Base-by-base conservation (phyloP, 305 asterid genomes). In the Coffea humblotiana region DNA sequence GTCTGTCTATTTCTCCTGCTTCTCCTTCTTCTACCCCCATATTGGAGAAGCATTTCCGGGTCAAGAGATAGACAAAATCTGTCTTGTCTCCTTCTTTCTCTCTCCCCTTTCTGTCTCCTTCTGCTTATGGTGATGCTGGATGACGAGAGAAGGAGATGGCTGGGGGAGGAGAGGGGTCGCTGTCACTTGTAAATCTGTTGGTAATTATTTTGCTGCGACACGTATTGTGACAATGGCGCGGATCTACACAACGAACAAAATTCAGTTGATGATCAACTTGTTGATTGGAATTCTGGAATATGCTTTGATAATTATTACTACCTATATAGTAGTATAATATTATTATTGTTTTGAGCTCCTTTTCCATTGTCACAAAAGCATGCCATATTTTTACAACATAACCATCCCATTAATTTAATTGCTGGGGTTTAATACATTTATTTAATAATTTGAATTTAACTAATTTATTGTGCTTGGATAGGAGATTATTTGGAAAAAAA, bases 41-140 rank as follows among this genome's bases (percentile, higher is more conserved):
- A 37, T 37, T 65, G 65, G 60, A 37, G 65, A 71, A 60, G 51
- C 60, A 64, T 72, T 66, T 66, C 35, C 45, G 32, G n/a, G 47
- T n/a, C 52, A 51, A 51, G 40, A 65, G 13, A 69, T 4, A 49
- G 60, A 58, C 68, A 79, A 77, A 76, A 79, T 60, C 21, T 61
- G 64, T 58, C 37, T 45, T 4, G 56, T 56, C 71, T 32, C 48
- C 66, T 40, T 14, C 48, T 61, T 16, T 35, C 71, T 66, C 54
- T n/a, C 7, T 40, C 19, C 71, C 52, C 37, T 63, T n/a, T 43
- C 71, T 63, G 19, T 71, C 15, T 9, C 37, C n/a, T 25, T 9
- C 19, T 49, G 25, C 23, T 13, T 23, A 13, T 48, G 60, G 37
- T 54, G 71, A 45, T 21, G 52, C 27, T 9, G 15, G 52, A 6